These are phyloP conservation scores for Postia placenta DNA, from an alignment of 768 basidiomycete species.

Conservation along the genomic window DNA sequence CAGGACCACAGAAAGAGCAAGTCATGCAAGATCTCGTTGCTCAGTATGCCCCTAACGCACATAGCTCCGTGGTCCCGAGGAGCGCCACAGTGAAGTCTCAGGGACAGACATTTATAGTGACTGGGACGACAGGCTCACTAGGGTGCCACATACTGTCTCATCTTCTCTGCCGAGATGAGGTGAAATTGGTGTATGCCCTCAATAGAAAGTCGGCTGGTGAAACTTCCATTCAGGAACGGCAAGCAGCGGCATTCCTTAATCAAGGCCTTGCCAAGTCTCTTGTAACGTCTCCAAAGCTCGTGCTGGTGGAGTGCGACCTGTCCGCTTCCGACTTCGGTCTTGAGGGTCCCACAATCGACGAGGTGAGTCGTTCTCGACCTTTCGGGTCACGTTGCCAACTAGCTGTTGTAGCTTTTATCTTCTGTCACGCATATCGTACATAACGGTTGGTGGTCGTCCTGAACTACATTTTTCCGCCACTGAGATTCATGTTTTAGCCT, in stretches of 20 bases:
- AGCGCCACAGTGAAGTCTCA: no score
- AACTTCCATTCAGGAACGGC: neutral
- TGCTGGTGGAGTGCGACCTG: neutral
- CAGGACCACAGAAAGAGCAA: neutral
- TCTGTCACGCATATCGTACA: constrained; percentile 17
- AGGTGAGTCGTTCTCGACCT: neutral
- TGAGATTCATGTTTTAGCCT: constrained; percentile 13
- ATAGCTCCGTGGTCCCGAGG: constrained; percentile 27
- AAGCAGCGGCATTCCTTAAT: neutral
- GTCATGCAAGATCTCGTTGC: neutral
- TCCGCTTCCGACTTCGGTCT: neutral
- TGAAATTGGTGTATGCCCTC: constrained; percentile 20
- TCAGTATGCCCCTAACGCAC: neutral
- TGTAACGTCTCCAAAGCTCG: neutral
- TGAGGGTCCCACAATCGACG: neutral
- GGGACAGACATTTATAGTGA: no score
- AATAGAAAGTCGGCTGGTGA: neutral
- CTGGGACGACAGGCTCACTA: constrained; percentile 21
- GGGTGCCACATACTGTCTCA: constrained; percentile 22
- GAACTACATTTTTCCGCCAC: no score
- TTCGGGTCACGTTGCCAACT: no score
- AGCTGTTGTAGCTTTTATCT: neutral
- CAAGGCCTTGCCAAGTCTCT: neutral
- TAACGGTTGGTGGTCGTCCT: constrained; percentile 27
- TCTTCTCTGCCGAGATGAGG: constrained; percentile 12